These are phyloP conservation scores for Zygoascus sp. DNA, from an alignment of 1,139 yeast genomes.

Conservation along the genomic window DNA sequence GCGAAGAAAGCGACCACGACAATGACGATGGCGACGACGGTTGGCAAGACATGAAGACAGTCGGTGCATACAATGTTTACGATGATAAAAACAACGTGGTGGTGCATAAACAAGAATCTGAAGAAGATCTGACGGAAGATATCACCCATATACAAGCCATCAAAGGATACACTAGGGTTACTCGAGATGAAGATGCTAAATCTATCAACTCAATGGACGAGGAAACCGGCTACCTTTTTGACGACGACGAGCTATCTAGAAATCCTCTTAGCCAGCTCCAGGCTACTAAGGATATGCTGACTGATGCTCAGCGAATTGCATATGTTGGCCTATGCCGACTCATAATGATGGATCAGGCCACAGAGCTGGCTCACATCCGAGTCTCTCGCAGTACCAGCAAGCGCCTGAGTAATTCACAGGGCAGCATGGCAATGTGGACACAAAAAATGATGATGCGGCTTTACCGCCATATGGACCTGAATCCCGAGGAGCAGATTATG, in stretches of 20 bases:
- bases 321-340: conserved; percentile 83
- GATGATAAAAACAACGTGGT: conserved; percentile 53
- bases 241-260: conserved; percentile 42
- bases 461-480: conserved; percentile 75
- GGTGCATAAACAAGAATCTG: conserved; percentile 28
- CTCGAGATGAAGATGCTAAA: conserved; percentile 81
- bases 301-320: conserved; percentile 84
- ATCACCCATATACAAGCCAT: conserved; percentile 20
- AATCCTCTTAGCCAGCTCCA: conserved; percentile 64
- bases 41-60: conserved; percentile 61
- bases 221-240: conserved; percentile 78
- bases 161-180: conserved; percentile 82
- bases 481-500: conserved; percentile 75
- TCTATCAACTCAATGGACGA: conserved; percentile 65
- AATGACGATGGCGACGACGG: conserved; percentile 23
- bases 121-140: conserved; percentile 25
- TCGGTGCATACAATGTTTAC: conserved; percentile 54
- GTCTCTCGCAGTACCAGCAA: conserved; percentile 40
- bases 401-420: conserved; percentile 64
- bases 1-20: conserved; percentile 9
- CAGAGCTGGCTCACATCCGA: conserved; percentile 56
- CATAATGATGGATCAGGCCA: conserved; percentile 74
- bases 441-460: conserved; percentile 64
- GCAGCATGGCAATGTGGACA: conserved; percentile 83
- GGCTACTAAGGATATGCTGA: conserved; percentile 74